phyloP scores from a whole-genome alignment of 2,329 filamentous ascomycete genomes.

The Colletotrichum sp. region DNA sequence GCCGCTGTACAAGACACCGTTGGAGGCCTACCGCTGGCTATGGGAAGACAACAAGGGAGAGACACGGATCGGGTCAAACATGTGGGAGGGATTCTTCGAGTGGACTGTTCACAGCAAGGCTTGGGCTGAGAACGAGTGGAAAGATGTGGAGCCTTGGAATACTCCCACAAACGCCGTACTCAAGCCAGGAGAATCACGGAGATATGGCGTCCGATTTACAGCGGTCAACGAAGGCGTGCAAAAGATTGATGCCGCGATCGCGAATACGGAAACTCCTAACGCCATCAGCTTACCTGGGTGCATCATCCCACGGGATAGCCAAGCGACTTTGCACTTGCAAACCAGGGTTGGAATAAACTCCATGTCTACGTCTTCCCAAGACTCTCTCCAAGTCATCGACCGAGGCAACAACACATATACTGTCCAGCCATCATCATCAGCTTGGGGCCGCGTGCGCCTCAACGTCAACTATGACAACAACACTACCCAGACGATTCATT shows the following conservation, averaged over 20 bases:
- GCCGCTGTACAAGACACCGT: constrained; percentile 44
- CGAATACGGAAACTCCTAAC: constrained; percentile 47
- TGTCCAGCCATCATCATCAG: constrained; percentile 43
- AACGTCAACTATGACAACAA: constrained; percentile 52
- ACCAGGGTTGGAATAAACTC: constrained; percentile 40
- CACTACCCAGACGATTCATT: constrained; percentile 58
- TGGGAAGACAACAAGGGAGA: constrained; percentile 44
- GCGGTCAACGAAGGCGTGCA: constrained; percentile 46
- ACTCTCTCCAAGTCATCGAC: constrained; percentile 36
- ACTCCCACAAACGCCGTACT: constrained; percentile 62
- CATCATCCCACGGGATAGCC: constrained; percentile 52
- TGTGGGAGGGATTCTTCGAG: constrained; percentile 65
- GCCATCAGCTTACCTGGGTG: constrained; percentile 60
- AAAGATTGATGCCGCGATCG: constrained; percentile 51
- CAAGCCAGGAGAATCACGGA: constrained; percentile 46
- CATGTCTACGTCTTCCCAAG: constrained; percentile 41
- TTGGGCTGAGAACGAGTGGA: constrained; percentile 63
- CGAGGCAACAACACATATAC: constrained; percentile 33
- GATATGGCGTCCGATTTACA: constrained; percentile 58
- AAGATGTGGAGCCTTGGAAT: constrained; percentile 55
- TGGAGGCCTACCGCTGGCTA: constrained; percentile 62
- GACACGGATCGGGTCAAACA: constrained; percentile 54
- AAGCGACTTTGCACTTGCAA: constrained; percentile 49
- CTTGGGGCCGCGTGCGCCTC: constrained; percentile 55
- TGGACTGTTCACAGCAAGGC: constrained; percentile 61